Evolutionary conservation across 768 basidiomycete genomes (phyloP), one percentile per base, ranked within the genome.

Genomic region (Tricholoma terreum): DNA sequence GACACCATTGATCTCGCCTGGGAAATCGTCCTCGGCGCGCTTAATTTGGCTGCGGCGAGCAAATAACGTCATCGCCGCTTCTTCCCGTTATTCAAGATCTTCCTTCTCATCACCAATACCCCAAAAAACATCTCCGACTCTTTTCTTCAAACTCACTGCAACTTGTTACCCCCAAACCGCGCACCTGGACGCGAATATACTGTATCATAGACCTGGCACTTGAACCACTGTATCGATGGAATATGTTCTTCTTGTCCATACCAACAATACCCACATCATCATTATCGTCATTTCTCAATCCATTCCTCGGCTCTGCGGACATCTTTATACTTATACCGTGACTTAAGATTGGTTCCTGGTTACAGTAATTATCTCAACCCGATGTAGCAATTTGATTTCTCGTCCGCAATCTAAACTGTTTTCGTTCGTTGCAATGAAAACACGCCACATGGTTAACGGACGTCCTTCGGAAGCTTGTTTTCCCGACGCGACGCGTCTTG

Each of bases 1-100:
- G 83, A 84, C 54, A 83, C 83, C 31, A 74, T 49, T 6, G 86
- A 91, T 63, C 80, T 87, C 61, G 88, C 89, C 19, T 93, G 90
- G 88, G 87, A 89, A 65, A 80, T 92, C 64, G 78, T 90, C 43
- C 76, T 83, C 43, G 80, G 80, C 35, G 80, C 81, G 1, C 73
- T 84, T 60, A 80, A 80, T 63, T 65, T 81, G 50, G 80, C 79
- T 34, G 76, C 77, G 33, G 67, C 71, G 33, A 69, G 65, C 54
- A 69, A 75, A 17, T 76, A 68, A 65, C 58, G 31, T 36, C 40
- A 56, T 46, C 24, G 31, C 58, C 57, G 50, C 40, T 55, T 24
- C 27, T 53, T 15, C 49, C 38, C 43, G 31, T 30, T 33, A 24
- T 10, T 43, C 31, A 49, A 19, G 42, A 46, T 34, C 42, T 21